Conservation (phyloP, 352 stramenopile species). For the Phytophthora ohioensis region DNA sequence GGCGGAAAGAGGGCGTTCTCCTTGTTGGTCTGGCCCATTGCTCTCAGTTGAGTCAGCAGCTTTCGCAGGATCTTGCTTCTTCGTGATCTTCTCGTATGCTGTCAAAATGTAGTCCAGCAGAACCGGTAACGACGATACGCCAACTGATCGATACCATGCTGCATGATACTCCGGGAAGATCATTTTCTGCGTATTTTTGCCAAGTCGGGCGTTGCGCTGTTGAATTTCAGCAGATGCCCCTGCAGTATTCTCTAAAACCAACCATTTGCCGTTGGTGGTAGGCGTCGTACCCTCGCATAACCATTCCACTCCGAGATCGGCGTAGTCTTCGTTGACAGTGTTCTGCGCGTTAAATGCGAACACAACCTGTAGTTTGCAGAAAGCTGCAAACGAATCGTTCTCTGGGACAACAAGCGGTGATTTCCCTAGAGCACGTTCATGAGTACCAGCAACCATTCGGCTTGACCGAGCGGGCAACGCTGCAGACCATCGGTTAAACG, state of each 20-base stretch:
- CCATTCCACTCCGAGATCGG: constrained; percentile 76
- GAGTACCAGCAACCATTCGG: constrained; percentile 57
- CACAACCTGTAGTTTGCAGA: constrained; percentile 74
- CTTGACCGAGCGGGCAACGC: constrained; percentile 35
- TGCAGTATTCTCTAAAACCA: constrained; percentile 63
- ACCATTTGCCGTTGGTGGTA: constrained; percentile 65
- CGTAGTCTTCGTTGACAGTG: constrained; percentile 64
- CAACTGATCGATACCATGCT: constrained; percentile 66
- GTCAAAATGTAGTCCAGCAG: constrained; percentile 75
- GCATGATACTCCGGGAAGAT: constrained; percentile 50
- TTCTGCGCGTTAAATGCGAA: constrained; percentile 80
- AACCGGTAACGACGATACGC: constrained; percentile 58
- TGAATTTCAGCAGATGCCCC: constrained; percentile 76
- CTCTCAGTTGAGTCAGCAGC: neutral
- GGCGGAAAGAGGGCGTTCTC: constrained; percentile 25
- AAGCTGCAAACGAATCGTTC: constrained; percentile 45
- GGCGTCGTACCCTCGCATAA: constrained; percentile 61
- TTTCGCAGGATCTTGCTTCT: constrained; percentile 4
- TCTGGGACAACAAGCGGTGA: constrained; percentile 55
- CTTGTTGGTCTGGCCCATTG: neutral
- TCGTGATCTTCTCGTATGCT: constrained; percentile 49
- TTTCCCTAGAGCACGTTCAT: constrained; percentile 50
- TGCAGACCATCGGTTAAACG: constrained; percentile 65
- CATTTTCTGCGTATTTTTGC: constrained; percentile 64
- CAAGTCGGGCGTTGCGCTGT: constrained; percentile 71